Evolutionary conservation across 352 stramenopile species (phyloP), one percentile per base, ranked within the genome.

Genomic region (Phytopythium boreale): DNA sequence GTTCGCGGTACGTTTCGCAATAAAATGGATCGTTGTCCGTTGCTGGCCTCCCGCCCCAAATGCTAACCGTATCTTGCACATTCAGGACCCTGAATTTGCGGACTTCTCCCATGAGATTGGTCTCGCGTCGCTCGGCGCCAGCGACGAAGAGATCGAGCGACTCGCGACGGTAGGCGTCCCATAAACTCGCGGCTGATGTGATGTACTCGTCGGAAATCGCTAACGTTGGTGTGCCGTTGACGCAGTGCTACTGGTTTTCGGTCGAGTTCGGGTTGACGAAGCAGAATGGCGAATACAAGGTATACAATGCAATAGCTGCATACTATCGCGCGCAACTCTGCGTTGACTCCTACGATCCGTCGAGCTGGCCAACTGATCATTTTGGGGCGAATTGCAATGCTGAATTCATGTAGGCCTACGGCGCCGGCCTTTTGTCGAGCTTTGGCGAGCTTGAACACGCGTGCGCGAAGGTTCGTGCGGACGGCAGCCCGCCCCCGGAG

Each of bases 381-480:
- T 20, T 47, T n/a, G n/a, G n/a, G n/a, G 24, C 8, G 15, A 26
- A 34, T 50, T 60, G 9, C 6, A 24, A 22, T 61, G 15, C 0
- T 66, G 3, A 19, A 26, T 8, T 15, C 19, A 1, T 36, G n/a
- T n/a, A 84, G 76, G 96, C 96, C 0, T 99, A 99, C 62, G 97
- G 97, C 27, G 97, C 97, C 55, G 97, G 97, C 22, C 74, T 99
- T 17, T 80, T 99, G 24, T 98, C 95, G 37, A 98, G 89, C 57
- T 99, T 98, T 81, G 96, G 97, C 19, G 97, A 99, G 71, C 83
- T 99, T 51, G 95, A 99, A 74, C 98, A 98, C 70, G 85, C 97
- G 8, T 99, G 96, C 72, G 80, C 70, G 11, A 70, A 78, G 34
- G 75, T 74, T 20, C 82, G 82, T 22, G 73, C 88, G 29, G 85